Conservation (phyloP, 148 eudicot species). For the Silene latifolia region DNA sequence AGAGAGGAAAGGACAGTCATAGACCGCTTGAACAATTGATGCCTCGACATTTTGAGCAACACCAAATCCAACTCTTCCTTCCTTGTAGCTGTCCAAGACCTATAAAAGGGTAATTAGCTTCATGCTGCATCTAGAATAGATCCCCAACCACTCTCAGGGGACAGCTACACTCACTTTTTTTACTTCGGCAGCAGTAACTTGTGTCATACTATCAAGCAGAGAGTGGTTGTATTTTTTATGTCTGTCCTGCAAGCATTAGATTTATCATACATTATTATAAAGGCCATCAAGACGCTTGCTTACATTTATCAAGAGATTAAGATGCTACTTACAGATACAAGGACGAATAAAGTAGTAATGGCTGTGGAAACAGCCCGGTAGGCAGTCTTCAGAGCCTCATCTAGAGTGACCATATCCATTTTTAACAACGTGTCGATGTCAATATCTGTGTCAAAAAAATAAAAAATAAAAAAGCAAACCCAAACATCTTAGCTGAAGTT, state of each 20-base stretch:
- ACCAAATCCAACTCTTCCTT: conserved; percentile 81
- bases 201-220: conserved; percentile 36
- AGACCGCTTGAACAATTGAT: conserved; percentile 62
- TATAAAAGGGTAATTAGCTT: conserved; percentile 35
- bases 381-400: conserved; percentile 79
- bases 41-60: conserved; percentile 51
- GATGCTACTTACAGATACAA: conserved; percentile 61
- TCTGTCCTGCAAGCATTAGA: conserved; percentile 46
- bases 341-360: conserved; percentile 56
- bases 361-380: conserved; percentile 75
- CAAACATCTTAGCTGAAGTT: background rate
- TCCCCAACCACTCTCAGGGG: background rate
- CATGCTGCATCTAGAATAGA: conserved; percentile 14
- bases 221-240: conserved; percentile 49
- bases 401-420: conserved; percentile 84
- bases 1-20: conserved; percentile 81
- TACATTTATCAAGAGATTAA: background rate
- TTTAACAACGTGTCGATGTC: conserved; percentile 76
- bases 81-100: conserved; percentile 57
- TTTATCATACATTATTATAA: background rate
- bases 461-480: conserved; percentile 16
- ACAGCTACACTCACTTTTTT: conserved; percentile 43
- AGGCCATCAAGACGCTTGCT: conserved; percentile 5
- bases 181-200: conserved; percentile 45
- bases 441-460: conserved; percentile 49